Conservation (phyloP, 139 green algal genomes). For the Monoraphidium neglectum region DNA sequence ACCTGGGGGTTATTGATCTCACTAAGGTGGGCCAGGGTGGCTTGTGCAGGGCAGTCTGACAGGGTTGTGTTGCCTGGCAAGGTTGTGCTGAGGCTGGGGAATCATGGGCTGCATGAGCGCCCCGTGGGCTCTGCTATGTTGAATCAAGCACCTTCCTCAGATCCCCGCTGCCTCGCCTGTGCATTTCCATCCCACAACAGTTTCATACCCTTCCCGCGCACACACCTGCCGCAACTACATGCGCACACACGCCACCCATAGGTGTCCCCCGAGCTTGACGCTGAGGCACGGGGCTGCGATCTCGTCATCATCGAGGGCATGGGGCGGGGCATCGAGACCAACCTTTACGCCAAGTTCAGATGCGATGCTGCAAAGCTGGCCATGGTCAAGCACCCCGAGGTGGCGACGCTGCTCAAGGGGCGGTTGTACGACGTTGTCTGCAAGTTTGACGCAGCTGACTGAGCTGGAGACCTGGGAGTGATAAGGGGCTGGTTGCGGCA, state of each 20-base stretch:
- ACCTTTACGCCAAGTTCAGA: slow-evolving; percentile 74
- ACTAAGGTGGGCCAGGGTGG: slow-evolving; percentile 30
- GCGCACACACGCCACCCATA: slow-evolving; percentile 7
- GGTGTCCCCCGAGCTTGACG: slow-evolving; percentile 72
- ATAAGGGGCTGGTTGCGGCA: too few species aligned
- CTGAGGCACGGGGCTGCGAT: slow-evolving; percentile 66
- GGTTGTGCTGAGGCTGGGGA: background rate
- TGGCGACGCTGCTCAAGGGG: slow-evolving; percentile 73
- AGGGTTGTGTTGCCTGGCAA: background rate
- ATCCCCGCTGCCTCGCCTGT: background rate
- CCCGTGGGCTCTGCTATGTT: too few species aligned
- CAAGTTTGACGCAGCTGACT: slow-evolving; percentile 59
- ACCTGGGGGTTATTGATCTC: slow-evolving; percentile 90
- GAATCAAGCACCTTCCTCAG: too few species aligned
- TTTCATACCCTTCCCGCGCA: too few species aligned
- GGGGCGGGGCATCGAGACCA: slow-evolving; percentile 91
- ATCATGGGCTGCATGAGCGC: too few species aligned
- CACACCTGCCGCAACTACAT: background rate
- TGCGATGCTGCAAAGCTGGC: slow-evolving; percentile 65
- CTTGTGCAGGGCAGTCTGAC: background rate
- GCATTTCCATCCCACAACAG: too few species aligned
- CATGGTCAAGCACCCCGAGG: slow-evolving; percentile 57
- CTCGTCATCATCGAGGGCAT: slow-evolving; percentile 94
- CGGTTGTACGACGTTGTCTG: slow-evolving; percentile 86
- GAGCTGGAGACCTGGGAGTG: too few species aligned